Percentiles rank a stretch among this genome's conserved stretches.
phyloP scores from a whole-genome alignment of 495 filamentous ascomycete genomes.

The Durotheca rogersii region DNA sequence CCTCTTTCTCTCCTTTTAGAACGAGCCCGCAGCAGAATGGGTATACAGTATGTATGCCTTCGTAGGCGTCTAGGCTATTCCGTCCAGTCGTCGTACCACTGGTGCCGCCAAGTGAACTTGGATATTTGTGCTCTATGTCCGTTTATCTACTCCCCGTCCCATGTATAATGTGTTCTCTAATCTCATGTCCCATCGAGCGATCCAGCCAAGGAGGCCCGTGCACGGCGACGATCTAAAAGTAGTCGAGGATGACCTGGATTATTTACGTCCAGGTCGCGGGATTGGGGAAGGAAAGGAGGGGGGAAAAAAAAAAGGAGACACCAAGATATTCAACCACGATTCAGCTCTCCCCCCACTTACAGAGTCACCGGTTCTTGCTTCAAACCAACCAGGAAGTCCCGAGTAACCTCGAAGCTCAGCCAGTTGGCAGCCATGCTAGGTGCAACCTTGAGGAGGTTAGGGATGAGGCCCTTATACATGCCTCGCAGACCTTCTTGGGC shows the following conservation, averaged over 20 bases:
- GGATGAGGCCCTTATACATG: constrained; percentile 89
- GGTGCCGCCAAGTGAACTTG: constrained; percentile 3
- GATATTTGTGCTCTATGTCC: constrained; percentile 14
- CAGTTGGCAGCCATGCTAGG: constrained; percentile 98
- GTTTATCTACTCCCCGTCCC: constrained; percentile 23
- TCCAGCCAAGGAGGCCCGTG: not conserved
- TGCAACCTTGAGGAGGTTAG: constrained; percentile 93
- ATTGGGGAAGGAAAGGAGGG: no score
- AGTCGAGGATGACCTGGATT: constrained; percentile 22
- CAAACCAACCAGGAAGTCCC: constrained; percentile 75
- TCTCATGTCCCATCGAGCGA: not conserved
- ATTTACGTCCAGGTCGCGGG: no score
- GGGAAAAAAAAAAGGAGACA: constrained; percentile 14
- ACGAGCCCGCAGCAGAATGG: no score
- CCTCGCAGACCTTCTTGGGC: constrained; percentile 68
- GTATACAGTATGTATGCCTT: no score
- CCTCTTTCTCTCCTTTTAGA: no score
- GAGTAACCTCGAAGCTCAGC: constrained; percentile 91
- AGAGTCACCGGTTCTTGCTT: constrained; percentile 40
- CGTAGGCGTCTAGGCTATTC: not conserved
- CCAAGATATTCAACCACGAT: constrained; percentile 6
- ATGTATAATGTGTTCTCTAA: constrained; percentile 10
- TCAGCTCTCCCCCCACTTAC: constrained; percentile 9
- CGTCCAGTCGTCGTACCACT: not conserved
- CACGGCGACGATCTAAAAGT: constrained; percentile 20